Evolutionary conservation across 2,329 filamentous ascomycete species (phyloP).

Genomic region (Cladosporium colombiae): DNA sequence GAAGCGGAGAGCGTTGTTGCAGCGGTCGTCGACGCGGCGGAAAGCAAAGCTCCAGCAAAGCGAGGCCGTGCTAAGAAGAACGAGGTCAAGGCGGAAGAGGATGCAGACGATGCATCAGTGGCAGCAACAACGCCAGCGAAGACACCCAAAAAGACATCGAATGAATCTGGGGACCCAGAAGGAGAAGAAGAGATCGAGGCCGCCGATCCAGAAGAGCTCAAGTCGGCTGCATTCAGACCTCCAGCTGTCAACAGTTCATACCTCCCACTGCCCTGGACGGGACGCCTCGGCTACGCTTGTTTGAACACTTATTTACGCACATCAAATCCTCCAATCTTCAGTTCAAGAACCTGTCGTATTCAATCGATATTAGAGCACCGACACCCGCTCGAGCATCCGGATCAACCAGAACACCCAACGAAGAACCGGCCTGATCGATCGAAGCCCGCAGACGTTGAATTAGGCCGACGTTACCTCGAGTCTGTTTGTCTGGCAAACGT

Average conservation of each 20-base stretch:
- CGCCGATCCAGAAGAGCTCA: slow-evolving; percentile 58
- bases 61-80: slow-evolving; percentile 20
- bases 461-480: slow-evolving; percentile 74
- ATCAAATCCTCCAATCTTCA: slow-evolving; percentile 82
- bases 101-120: slow-evolving; percentile 18
- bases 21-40: slow-evolving; percentile 20
- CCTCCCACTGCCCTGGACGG: slow-evolving; percentile 86
- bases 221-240: slow-evolving; percentile 61
- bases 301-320: slow-evolving; percentile 87
- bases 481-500: slow-evolving; percentile 78
- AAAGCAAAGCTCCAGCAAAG: slow-evolving; percentile 22
- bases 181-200: slow-evolving; percentile 52
- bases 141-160: slow-evolving; percentile 26
- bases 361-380: slow-evolving; percentile 87
- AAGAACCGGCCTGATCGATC: slow-evolving; percentile 83
- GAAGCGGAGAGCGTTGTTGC: slow-evolving; percentile 24
- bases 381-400: slow-evolving; percentile 74
- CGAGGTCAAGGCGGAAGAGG: slow-evolving; percentile 23
- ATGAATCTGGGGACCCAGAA: slow-evolving; percentile 50
- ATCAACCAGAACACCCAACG: slow-evolving; percentile 73
- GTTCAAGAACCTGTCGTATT: slow-evolving; percentile 87
- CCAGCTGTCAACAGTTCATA: slow-evolving; percentile 81
- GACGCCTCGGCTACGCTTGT: slow-evolving; percentile 86
- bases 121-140: slow-evolving; percentile 24
- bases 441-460: slow-evolving; percentile 64